Conservation (phyloP, 148 eudicot genomes). For the Diospyros kaki region DNA sequence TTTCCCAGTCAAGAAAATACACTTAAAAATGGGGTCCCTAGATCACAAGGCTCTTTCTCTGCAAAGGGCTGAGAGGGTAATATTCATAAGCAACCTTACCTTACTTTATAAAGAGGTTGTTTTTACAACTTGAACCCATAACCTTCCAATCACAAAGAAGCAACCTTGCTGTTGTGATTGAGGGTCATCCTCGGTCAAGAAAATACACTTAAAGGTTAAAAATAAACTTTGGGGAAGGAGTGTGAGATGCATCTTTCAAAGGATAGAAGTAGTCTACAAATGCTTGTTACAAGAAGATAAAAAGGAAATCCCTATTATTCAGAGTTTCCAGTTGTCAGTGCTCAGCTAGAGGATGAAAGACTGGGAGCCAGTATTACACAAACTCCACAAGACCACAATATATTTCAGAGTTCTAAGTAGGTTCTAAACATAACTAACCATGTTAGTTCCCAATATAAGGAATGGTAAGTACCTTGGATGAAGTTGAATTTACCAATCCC, state of each 20-base stretch:
- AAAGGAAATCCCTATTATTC: neutral
- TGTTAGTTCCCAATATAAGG: slow-evolving; percentile 1
- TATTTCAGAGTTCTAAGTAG: neutral
- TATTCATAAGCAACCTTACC: too few species aligned
- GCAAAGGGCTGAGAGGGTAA: too few species aligned
- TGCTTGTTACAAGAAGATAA: neutral
- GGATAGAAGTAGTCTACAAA: neutral
- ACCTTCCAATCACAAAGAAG: too few species aligned
- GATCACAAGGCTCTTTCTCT: too few species aligned
- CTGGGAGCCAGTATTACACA: neutral
- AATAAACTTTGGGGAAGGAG: neutral
- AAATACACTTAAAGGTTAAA: neutral
- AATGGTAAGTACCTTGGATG: slow-evolving; percentile 54
- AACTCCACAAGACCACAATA: neutral
- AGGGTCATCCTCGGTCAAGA: neutral
- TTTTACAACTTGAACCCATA: too few species aligned
- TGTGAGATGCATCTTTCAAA: neutral
- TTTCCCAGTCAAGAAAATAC: neutral
- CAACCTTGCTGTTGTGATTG: too few species aligned
- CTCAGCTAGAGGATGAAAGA: neutral
- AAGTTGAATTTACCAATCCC: slow-evolving; percentile 31
- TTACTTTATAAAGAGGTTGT: too few species aligned
- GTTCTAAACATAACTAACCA: neutral
- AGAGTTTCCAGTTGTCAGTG: neutral
- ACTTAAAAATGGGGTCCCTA: neutral